Evolutionary conservation across 2,329 filamentous ascomycete species (phyloP).

Genomic region (Ophiostoma novo-ulmi): DNA sequence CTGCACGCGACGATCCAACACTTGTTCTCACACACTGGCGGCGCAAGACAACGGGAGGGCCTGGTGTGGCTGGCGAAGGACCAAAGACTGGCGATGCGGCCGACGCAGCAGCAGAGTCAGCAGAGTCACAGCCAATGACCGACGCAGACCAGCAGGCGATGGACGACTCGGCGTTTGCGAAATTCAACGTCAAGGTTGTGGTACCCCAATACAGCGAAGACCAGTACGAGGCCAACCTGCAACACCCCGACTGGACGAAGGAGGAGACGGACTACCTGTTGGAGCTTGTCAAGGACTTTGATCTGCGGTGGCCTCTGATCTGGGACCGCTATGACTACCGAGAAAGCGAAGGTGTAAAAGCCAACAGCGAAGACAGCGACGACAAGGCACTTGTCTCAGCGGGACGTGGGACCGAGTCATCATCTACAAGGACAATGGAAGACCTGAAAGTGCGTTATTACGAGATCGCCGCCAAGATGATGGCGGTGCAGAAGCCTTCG

Average conservation of each 20-base stretch:
- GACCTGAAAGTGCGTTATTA: constrained; percentile 92
- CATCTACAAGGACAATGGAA: constrained; percentile 63
- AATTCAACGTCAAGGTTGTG: constrained; percentile 78
- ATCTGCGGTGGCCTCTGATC: constrained; percentile 85
- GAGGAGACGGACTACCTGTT: constrained; percentile 93
- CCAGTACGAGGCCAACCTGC: constrained; percentile 72
- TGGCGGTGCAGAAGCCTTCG: constrained; percentile 71
- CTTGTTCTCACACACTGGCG: constrained; percentile 78
- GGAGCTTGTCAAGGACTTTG: constrained; percentile 66
- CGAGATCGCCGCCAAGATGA: constrained; percentile 73
- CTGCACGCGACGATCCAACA: constrained; percentile 62
- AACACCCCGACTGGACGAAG: constrained; percentile 75
- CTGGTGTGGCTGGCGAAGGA: not conserved
- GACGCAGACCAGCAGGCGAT: constrained; percentile 29
- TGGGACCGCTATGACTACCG: constrained; percentile 85
- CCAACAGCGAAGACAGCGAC: constrained; percentile 29
- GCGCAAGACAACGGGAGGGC: constrained; percentile 34
- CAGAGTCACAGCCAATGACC: not conserved
- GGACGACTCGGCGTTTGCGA: constrained; percentile 67
- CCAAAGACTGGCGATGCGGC: not conserved
- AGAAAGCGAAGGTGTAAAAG: constrained; percentile 42
- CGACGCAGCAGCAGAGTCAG: not conserved
- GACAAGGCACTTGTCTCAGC: constrained; percentile 27
- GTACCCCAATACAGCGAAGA: constrained; percentile 80
- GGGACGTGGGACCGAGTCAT: constrained; percentile 28